phyloP scores from a whole-genome alignment of 164 flowering plant genomes.

The Pachysandra terminalis region DNA sequence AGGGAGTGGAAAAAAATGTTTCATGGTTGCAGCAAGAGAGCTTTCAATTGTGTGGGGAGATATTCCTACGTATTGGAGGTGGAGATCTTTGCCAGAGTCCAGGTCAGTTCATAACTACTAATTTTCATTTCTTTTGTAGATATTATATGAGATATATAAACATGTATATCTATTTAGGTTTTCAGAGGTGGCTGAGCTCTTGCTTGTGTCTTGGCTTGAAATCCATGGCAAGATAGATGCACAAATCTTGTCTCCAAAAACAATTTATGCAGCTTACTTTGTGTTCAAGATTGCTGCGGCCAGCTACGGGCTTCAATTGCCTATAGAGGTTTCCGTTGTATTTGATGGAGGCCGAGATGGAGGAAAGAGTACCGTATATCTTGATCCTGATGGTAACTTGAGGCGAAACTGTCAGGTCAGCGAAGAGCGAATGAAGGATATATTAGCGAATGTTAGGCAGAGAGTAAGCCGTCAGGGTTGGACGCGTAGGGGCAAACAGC shows the following conservation, averaged over 20 bases:
- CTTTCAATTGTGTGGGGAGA: slow-evolving; percentile 38
- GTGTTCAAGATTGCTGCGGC: slow-evolving; percentile 20
- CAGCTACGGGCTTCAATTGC: slow-evolving; percentile 21
- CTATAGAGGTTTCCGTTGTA: slow-evolving; percentile 20
- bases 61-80: slow-evolving; percentile 31
- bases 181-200: slow-evolving; percentile 35
- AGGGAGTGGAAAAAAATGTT: slow-evolving; percentile 40
- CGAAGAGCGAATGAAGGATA: background rate
- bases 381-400: slow-evolving; percentile 4
- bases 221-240: slow-evolving; percentile 28
- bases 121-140: background rate
- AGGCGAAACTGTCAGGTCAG: background rate
- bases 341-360: slow-evolving; percentile 11
- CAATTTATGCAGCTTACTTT: slow-evolving; percentile 32
- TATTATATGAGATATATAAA: background rate
- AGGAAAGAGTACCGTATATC: background rate
- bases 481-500: background rate
- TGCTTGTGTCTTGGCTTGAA: slow-evolving; percentile 36
- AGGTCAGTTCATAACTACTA: slow-evolving; percentile 15
- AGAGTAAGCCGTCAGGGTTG: too few relatives aligned
- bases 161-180: slow-evolving; percentile 22
- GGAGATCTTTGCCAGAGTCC: slow-evolving; percentile 32
- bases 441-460: background rate
- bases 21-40: slow-evolving; percentile 34
- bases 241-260: slow-evolving; percentile 21